phyloP scores from a whole-genome alignment of 495 filamentous ascomycete genomes.

The Penicillium canescens region DNA sequence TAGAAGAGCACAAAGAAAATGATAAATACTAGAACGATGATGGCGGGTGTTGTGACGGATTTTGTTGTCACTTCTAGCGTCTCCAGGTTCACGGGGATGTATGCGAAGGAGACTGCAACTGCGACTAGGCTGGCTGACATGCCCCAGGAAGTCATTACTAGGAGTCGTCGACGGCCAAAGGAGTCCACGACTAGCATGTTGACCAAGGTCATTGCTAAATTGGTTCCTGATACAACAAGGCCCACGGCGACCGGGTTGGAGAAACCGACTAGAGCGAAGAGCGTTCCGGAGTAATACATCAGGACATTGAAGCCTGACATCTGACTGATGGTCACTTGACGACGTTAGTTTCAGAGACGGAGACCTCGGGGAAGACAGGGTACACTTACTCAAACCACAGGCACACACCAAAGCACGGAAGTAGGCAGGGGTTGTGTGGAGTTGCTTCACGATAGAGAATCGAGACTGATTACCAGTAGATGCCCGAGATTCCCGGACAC shows the following conservation, averaged over 20 bases:
- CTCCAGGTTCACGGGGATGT: conserved; percentile 46
- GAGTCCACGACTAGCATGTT: conserved; percentile 52
- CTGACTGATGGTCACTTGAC: conserved; percentile 42
- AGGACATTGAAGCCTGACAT: conserved; percentile 51
- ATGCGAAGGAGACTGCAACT: conserved; percentile 50
- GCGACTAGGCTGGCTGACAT: conserved; percentile 47
- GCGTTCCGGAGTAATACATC: conserved; percentile 54
- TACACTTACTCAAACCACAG: conserved; percentile 36
- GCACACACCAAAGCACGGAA: conserved; percentile 51
- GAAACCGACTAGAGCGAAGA: conserved; percentile 56
- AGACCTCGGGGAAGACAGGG: no score
- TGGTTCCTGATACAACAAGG: conserved; percentile 51
- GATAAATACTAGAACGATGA: conserved; percentile 48
- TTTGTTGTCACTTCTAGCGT: conserved; percentile 20
- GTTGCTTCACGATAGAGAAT: conserved; percentile 43
- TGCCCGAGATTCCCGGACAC: no score
- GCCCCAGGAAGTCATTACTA: conserved; percentile 50
- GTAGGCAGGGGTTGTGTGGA: conserved; percentile 48
- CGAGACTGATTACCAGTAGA: conserved; percentile 6
- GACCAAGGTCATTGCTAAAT: conserved; percentile 53
- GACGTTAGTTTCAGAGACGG: no score
- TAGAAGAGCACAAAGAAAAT: conserved; percentile 51
- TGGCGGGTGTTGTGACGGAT: conserved; percentile 35
- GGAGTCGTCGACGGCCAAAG: conserved; percentile 48
- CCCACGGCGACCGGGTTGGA: conserved; percentile 51